Evolutionary conservation across 2,329 filamentous ascomycete species (phyloP).

Genomic region (Verticillium zaregamsianum): DNA sequence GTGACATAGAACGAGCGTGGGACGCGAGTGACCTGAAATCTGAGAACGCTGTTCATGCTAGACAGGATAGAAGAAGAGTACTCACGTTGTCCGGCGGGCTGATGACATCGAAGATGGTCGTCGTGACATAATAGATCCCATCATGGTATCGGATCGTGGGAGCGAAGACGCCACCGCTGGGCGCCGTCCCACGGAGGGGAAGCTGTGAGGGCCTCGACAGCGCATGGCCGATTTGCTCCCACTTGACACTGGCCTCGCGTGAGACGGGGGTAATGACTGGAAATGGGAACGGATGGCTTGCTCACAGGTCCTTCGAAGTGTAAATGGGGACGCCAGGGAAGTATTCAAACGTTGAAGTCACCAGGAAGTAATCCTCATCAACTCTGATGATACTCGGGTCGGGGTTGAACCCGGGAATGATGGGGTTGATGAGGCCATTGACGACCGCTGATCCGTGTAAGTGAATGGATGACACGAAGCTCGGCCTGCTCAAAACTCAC

Average conservation of each 20-base stretch:
- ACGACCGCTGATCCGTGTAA: background rate
- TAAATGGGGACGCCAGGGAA: constrained; percentile 13
- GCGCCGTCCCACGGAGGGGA: constrained; percentile 10
- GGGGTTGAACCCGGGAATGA: constrained; percentile 13
- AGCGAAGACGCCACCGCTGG: constrained; percentile 12
- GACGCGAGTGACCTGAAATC: constrained; percentile 5
- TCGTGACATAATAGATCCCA: constrained; percentile 9
- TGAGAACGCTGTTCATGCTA: background rate
- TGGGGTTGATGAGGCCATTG: constrained; percentile 8
- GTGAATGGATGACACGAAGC: background rate
- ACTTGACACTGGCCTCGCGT: constrained; percentile 5
- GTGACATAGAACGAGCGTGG: constrained; percentile 12
- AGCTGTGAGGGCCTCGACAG: constrained; percentile 9
- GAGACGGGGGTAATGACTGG: background rate
- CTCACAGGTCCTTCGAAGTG: constrained; percentile 10
- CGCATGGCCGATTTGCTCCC: constrained; percentile 12
- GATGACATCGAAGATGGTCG: constrained; percentile 10
- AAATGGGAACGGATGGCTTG: too few species aligned
- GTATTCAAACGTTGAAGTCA: constrained; percentile 12
- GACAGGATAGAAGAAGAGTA: background rate
- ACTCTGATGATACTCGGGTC: constrained; percentile 12
- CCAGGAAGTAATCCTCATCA: constrained; percentile 9
- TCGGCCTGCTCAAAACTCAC: background rate
- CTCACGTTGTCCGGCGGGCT: constrained; percentile 11
- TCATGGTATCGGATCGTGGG: constrained; percentile 10